Base-by-base conservation (phyloP, 1,284 basidiomycete species). In the Naganishia cerealis region DNA sequence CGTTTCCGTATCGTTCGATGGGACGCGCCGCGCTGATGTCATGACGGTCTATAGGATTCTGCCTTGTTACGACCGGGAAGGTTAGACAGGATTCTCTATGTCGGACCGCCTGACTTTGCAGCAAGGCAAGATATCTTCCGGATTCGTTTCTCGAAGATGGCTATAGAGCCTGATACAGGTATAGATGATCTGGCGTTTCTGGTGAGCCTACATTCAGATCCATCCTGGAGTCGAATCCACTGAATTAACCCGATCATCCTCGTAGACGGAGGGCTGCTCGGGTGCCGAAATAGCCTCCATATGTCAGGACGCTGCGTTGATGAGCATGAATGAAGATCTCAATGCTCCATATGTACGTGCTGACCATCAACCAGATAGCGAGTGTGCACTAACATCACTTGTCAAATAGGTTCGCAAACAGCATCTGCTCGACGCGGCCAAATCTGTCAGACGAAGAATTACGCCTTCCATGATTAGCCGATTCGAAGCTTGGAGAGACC, bases 21-120 rank as follows among this genome's bases (percentile, higher is more conserved):
- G 7, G 40, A 21, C 16, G 4, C 55, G 38, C 18, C 16, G 6
- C 36, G 38, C 16, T 57, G 6, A 40, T 24, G 6, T 24, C 36
- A 9, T 48, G 56, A 33, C n/a, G 16, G 21, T 33, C 50, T 16
- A 53, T 71, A 96, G 93, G 96, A 99, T 76, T 86, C 93, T 15
- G 96, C 96, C 0, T 80, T 99, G 42, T 91, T 97, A 86, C 87
- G 96, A 9, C 94, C 96, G 7, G 96, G 96, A 29, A 85, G 96
- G 36, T 83, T 99, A n/a, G 96, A 99, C 79, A 87, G 94, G 26
- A 91, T 98, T 57, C 81, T 99, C 7, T 99, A 94, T 78, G 92
- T 99, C 56, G 93, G 93, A 0, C 93, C 93, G 9, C 96, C 96
- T 0, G 90, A 96, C 77, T 78, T 85, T 29, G 78, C 81, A 26